Conservation (phyloP, 257 asterid genomes). For the Solanum chmielewskii region DNA sequence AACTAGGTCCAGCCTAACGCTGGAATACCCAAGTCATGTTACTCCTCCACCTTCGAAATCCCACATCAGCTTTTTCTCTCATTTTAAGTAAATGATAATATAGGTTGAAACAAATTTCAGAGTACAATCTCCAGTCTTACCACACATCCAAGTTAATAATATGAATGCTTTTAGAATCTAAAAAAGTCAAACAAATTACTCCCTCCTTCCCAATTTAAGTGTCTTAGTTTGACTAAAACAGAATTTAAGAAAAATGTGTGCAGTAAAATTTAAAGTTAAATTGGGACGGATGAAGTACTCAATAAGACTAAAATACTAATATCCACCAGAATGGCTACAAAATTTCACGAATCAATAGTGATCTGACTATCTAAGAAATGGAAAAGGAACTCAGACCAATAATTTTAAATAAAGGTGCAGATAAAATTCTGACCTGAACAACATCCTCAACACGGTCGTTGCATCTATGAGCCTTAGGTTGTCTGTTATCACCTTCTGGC, state of each 20-base stretch:
- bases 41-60: neutral
- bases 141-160: neutral
- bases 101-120: neutral
- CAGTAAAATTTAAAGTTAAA: neutral
- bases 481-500: constrained; percentile 49
- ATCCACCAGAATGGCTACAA: neutral
- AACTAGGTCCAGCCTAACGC: neutral
- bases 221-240: neutral
- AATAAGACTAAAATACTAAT: neutral
- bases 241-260: neutral
- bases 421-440: constrained; percentile 35
- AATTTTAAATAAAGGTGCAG: neutral
- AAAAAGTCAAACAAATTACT: neutral
- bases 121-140: neutral
- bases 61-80: neutral
- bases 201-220: neutral
- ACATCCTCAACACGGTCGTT: constrained; percentile 96
- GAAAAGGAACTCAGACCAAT: neutral
- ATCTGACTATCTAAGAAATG: neutral
- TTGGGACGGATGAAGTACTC: neutral
- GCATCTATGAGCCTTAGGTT: constrained; percentile 86
- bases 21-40: neutral
- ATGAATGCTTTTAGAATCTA: neutral
- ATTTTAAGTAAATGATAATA: neutral
- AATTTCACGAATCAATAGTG: neutral